Evolutionary conservation across 768 basidiomycete species (phyloP).

Genomic region (Tulasnella sp.): DNA sequence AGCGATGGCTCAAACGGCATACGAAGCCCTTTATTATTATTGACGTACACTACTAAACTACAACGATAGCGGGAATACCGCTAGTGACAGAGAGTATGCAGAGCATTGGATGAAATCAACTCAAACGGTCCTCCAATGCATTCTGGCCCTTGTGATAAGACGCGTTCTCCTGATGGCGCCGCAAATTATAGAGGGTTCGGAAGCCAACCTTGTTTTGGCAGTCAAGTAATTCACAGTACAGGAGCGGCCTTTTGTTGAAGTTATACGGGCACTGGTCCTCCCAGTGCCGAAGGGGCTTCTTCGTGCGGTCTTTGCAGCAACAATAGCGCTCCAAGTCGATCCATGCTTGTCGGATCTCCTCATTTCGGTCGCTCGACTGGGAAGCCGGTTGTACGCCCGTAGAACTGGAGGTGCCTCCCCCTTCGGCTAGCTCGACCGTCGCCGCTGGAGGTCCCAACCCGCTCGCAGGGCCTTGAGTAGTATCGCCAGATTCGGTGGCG

Average conservation of each 20-base stretch:
- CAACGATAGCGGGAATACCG: constrained; percentile 6
- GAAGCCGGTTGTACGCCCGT: not conserved
- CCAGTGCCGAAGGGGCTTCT: constrained; percentile 5
- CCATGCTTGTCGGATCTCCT: not conserved
- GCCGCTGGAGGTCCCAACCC: not conserved
- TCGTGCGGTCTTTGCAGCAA: not conserved
- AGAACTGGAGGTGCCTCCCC: not conserved
- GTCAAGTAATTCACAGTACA: not conserved
- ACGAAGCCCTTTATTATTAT: not conserved
- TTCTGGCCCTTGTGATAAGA: not conserved
- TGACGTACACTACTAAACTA: not conserved
- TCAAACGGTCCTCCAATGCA: not conserved
- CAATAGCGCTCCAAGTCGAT: not conserved
- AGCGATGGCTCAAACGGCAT: constrained; percentile 6
- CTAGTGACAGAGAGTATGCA: not conserved
- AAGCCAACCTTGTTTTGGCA: not conserved
- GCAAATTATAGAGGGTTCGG: not conserved
- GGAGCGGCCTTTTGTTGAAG: not conserved
- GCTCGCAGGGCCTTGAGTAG: not conserved
- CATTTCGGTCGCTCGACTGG: not conserved
- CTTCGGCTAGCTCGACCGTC: not conserved
- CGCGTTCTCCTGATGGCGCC: not conserved
- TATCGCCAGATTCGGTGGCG: not conserved
- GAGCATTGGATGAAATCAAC: not conserved
- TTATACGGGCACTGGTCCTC: not conserved